Evolutionary conservation across 1,284 basidiomycete species (phyloP).

Genomic region (Pterulicium gracile): DNA sequence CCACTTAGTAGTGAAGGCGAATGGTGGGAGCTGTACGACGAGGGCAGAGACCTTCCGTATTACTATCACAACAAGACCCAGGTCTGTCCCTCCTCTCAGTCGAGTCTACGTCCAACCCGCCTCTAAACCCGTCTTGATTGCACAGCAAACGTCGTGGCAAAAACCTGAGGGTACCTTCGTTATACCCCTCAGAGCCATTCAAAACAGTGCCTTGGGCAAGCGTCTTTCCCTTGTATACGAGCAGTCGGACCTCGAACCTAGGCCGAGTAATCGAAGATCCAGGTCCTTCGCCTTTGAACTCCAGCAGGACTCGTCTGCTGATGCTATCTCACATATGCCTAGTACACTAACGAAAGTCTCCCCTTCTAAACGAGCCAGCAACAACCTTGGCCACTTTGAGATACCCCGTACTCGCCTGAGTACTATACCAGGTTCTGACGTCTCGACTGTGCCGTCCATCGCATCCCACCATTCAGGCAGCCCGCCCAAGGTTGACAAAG

Average conservation of each 20-base stretch:
- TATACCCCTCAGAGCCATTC: constrained; percentile 82
- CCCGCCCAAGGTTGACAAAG: neutral
- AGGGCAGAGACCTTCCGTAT: constrained; percentile 72
- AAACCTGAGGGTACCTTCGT: constrained; percentile 79
- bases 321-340: too few species aligned
- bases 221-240: neutral
- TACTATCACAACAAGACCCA: constrained; percentile 88
- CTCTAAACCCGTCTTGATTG: too few species aligned
- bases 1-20: constrained; percentile 80
- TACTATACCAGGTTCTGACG: neutral
- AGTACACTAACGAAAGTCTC: neutral
- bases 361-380: neutral
- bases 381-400: too few species aligned
- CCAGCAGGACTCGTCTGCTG: too few species aligned
- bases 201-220: constrained; percentile 18
- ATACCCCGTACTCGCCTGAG: neutral
- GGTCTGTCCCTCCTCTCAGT: too few species aligned
- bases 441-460: neutral
- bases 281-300: neutral
- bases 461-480: neutral
- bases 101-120: too few species aligned
- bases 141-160: constrained; percentile 85
- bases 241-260: neutral
- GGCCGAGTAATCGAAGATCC: neutral
- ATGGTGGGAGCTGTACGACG: constrained; percentile 91